These are phyloP conservation scores for Vigna hirtella DNA, from an alignment of 306 rosid genomes.

Conservation along the genomic window DNA sequence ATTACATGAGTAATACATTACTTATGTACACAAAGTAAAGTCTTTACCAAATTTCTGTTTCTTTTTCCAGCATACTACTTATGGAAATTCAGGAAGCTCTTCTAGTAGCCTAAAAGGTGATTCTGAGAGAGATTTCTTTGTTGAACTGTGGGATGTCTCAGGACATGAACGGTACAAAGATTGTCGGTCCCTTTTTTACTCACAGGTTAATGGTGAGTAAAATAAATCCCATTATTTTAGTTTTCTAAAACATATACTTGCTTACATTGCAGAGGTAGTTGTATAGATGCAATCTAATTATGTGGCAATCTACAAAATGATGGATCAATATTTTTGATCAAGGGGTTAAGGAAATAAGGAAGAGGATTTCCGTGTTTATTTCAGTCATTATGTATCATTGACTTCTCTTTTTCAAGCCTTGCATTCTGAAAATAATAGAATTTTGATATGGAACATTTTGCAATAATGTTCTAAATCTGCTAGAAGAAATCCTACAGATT, in stretches of 20 bases:
- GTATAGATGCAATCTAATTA: slow-evolving; percentile 24
- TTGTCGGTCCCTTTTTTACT: slow-evolving; percentile 89
- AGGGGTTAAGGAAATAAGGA: background rate
- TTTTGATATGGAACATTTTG: background rate
- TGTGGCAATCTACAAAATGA: background rate
- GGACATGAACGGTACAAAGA: slow-evolving; percentile 98
- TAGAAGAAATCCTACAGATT: background rate
- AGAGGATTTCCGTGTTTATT: slow-evolving; percentile 6
- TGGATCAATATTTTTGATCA: background rate
- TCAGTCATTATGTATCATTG: background rate
- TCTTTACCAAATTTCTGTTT: slow-evolving; percentile 40
- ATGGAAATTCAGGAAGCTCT: slow-evolving; percentile 87
- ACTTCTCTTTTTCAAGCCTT: slow-evolving; percentile 28
- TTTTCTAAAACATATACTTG: slow-evolving; percentile 11
- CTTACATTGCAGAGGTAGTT: slow-evolving; percentile 29
- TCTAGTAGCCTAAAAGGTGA: slow-evolving; percentile 88
- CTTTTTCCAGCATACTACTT: slow-evolving; percentile 68
- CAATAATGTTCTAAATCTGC: slow-evolving; percentile 17
- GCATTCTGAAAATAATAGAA: slow-evolving; percentile 20
- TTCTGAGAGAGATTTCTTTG: slow-evolving; percentile 87
- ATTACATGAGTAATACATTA: slow-evolving; percentile 11
- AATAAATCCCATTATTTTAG: slow-evolving; percentile 17
- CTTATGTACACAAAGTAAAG: slow-evolving; percentile 31
- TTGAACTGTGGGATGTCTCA: slow-evolving; percentile 98
- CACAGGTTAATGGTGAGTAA: slow-evolving; percentile 88